Evolutionary conservation across 345 rosid genomes (phyloP).

Genomic region (Hibiscus syriacus): DNA sequence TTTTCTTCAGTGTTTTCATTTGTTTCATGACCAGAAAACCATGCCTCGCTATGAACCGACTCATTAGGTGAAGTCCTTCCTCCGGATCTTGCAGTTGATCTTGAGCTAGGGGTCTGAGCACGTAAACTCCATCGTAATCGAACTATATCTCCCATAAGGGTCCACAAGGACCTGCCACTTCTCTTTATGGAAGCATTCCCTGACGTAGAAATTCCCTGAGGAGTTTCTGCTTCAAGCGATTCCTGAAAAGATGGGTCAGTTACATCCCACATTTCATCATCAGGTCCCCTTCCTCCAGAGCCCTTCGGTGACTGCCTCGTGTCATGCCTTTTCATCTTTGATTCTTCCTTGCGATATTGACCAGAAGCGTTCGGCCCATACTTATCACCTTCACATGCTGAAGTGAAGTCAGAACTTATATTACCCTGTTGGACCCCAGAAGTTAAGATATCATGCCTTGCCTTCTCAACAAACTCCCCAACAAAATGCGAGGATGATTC

Average conservation of each 20-base stretch:
- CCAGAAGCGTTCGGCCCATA: slow-evolving; percentile 25
- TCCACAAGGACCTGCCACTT: slow-evolving; percentile 73
- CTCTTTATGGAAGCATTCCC: slow-evolving; percentile 43
- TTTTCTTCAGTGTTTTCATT: slow-evolving; percentile 45
- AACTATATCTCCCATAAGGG: slow-evolving; percentile 54
- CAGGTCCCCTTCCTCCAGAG: slow-evolving; percentile 66
- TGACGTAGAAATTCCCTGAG: slow-evolving; percentile 27
- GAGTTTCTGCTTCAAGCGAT: slow-evolving; percentile 32
- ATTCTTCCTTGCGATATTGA: slow-evolving; percentile 22
- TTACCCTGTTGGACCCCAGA: slow-evolving; percentile 33
- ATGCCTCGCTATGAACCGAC: slow-evolving; percentile 56
- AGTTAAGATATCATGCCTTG: slow-evolving; percentile 41
- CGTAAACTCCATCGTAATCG: slow-evolving; percentile 65
- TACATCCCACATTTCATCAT: slow-evolving; percentile 87
- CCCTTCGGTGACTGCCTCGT: slow-evolving; percentile 35
- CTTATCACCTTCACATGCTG: slow-evolving; percentile 22
- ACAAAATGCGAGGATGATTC: slow-evolving; percentile 46
- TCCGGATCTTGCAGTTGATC: slow-evolving; percentile 38
- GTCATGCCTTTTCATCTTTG: slow-evolving; percentile 30
- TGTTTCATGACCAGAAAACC: slow-evolving; percentile 91
- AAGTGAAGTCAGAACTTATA: slow-evolving; percentile 14
- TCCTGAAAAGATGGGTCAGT: slow-evolving; percentile 44
- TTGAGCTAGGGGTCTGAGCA: slow-evolving; percentile 46
- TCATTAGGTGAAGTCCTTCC: slow-evolving; percentile 57
- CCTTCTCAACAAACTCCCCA: slow-evolving; percentile 69